Conservation (phyloP, 768 basidiomycete species). For the Mycena haematopus region DNA sequence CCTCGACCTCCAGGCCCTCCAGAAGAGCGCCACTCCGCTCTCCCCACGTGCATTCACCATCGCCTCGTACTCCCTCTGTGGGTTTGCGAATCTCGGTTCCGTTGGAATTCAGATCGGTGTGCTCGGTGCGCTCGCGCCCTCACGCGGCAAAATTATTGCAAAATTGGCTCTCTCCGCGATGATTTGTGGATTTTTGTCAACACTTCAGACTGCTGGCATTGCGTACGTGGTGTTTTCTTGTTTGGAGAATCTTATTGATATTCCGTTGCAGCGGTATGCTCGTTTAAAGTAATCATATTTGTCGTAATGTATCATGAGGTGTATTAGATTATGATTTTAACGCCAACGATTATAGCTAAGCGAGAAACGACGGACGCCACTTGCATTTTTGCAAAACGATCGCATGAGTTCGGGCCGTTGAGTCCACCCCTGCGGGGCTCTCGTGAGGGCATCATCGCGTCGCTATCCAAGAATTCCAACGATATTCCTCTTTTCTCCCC, state of each 20-base stretch:
- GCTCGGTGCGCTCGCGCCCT: conserved; percentile 70
- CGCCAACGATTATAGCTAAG: not conserved
- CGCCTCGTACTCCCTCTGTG: conserved; percentile 86
- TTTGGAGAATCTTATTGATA: conserved; percentile 35
- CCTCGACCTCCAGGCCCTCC: conserved; percentile 58
- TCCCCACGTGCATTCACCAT: conserved; percentile 81
- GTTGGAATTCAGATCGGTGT: conserved; percentile 89
- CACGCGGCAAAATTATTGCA: conserved; percentile 74
- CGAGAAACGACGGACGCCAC: no score
- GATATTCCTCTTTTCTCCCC: no score
- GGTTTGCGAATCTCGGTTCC: conserved; percentile 88
- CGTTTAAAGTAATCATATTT: conserved; percentile 42
- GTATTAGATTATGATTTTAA: conserved; percentile 16
- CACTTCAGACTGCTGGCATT: conserved; percentile 64
- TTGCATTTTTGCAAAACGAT: no score
- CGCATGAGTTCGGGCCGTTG: no score
- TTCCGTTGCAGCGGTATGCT: conserved; percentile 50
- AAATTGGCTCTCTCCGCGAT: conserved; percentile 71
- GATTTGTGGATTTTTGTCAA: conserved; percentile 73
- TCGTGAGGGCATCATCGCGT: no score
- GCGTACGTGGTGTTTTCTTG: conserved; percentile 45
- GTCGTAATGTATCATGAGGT: conserved; percentile 36
- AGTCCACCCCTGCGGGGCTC: no score
- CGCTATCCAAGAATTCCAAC: no score
- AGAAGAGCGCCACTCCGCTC: conserved; percentile 55